Conservation (phyloP, 108 stramenopile genomes). For the Cyclotella cryptica region DNA sequence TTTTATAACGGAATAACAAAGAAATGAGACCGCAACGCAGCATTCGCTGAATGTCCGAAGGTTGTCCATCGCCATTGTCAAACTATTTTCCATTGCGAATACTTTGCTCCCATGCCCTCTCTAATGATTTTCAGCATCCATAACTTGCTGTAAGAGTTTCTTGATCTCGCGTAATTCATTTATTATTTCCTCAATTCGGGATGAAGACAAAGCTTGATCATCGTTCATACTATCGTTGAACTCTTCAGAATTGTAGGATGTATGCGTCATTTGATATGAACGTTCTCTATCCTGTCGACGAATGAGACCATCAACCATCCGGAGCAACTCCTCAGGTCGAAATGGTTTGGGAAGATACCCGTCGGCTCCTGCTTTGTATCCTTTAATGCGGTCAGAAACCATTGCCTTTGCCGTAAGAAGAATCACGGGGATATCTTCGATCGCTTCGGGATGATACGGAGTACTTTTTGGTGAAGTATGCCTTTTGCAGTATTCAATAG, state of each 20-base stretch:
- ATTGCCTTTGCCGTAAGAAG: slow-evolving; percentile 85
- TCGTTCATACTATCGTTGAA: not conserved
- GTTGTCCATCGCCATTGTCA: too few species aligned
- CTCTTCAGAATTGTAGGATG: not conserved
- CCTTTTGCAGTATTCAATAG: not conserved
- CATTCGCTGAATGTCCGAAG: too few species aligned
- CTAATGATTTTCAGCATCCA: not conserved
- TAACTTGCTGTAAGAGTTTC: not conserved
- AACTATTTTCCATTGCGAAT: not conserved
- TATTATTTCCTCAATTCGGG: not conserved
- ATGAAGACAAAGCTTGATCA: not conserved
- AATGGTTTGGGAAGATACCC: slow-evolving; percentile 91
- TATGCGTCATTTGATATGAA: not conserved
- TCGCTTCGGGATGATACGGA: slow-evolving; percentile 6
- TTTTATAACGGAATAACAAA: too few species aligned
- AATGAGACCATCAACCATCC: slow-evolving; percentile 82
- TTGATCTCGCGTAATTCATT: slow-evolving; percentile 5
- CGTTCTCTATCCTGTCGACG: slow-evolving; percentile 34
- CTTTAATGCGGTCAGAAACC: slow-evolving; percentile 82
- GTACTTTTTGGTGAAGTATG: not conserved
- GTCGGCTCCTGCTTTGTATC: slow-evolving; percentile 84
- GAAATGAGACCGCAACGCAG: too few species aligned
- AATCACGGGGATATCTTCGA: slow-evolving; percentile 68
- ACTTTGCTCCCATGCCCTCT: not conserved
- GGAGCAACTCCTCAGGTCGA: slow-evolving; percentile 85